Conservation (phyloP, 2,329 filamentous ascomycete species). For the Calonectria naviculata region DNA sequence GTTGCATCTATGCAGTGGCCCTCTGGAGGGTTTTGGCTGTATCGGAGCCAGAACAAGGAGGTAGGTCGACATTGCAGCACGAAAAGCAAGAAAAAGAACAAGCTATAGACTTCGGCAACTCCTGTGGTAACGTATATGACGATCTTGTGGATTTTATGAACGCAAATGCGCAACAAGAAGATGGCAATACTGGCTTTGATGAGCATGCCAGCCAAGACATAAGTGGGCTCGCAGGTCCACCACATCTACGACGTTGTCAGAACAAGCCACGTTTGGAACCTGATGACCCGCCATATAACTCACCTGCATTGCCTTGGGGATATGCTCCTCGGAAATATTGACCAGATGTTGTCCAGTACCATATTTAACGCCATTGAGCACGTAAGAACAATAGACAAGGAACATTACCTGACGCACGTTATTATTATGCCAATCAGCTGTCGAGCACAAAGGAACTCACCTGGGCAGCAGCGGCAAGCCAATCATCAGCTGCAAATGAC, state of each 20-base stretch:
- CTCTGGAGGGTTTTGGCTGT: conserved; percentile 35
- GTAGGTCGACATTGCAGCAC: conserved; percentile 53
- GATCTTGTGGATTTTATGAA: conserved; percentile 40
- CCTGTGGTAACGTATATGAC: conserved; percentile 45
- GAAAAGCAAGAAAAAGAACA: conserved; percentile 52
- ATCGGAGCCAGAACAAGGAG: conserved; percentile 50
- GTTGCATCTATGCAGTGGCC: conserved; percentile 46
- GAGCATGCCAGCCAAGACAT: conserved; percentile 48
- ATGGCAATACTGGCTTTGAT: conserved; percentile 53
- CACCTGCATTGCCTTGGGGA: conserved; percentile 45
- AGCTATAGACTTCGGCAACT: conserved; percentile 46
- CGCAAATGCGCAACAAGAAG: conserved; percentile 51
- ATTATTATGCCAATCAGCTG: not conserved
- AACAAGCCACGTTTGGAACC: not conserved
- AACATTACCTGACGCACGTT: conserved; percentile 25
- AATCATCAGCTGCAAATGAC: conserved; percentile 47
- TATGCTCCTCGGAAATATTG: conserved; percentile 29
- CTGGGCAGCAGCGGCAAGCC: conserved; percentile 45
- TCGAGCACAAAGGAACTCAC: conserved; percentile 27
- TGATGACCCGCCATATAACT: not conserved
- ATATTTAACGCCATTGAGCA: conserved; percentile 40
- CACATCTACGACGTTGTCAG: conserved; percentile 39
- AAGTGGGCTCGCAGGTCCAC: conserved; percentile 56
- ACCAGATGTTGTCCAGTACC: conserved; percentile 40
- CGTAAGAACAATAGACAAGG: conserved; percentile 41